Conservation (phyloP, 441 rosid genomes). For the Geranium incanum region DNA sequence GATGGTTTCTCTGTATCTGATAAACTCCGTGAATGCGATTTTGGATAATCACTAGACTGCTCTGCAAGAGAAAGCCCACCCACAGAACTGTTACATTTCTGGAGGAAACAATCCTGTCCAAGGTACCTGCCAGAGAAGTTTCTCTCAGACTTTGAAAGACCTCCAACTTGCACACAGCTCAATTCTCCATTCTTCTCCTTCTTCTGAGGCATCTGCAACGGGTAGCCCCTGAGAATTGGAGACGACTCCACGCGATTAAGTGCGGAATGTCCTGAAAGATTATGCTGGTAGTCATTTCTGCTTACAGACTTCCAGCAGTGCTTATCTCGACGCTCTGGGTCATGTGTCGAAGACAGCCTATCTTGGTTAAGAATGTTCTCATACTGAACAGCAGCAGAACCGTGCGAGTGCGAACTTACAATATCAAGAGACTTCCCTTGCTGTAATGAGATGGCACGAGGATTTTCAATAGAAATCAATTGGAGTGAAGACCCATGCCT, state of each 20-base stretch:
- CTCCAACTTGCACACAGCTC: constrained; percentile 22
- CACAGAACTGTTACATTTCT: constrained; percentile 42
- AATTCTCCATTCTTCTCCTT: constrained; percentile 40
- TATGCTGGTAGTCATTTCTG: constrained; percentile 28
- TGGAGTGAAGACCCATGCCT: constrained; percentile 34
- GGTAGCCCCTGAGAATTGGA: constrained; percentile 41
- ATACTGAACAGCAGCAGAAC: constrained; percentile 29
- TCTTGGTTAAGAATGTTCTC: constrained; percentile 29
- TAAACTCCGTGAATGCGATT: constrained; percentile 33
- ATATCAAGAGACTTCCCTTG: constrained; percentile 27
- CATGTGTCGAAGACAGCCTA: constrained; percentile 31
- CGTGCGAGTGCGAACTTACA: constrained; percentile 22
- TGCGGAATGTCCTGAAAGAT: constrained; percentile 27
- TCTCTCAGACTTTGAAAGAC: constrained; percentile 34
- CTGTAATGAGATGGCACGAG: constrained; percentile 24
- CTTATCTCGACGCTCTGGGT: constrained; percentile 26
- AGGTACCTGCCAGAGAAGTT: constrained; percentile 21
- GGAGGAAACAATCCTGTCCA: constrained; percentile 45
- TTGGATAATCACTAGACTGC: constrained; percentile 30
- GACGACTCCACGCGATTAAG: constrained; percentile 27
- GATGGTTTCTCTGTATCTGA: constrained; percentile 45
- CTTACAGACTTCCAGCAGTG: constrained; percentile 22
- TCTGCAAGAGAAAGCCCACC: constrained; percentile 38
- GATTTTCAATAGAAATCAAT: constrained; percentile 30
- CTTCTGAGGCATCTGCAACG: constrained; percentile 31